A percentile compares a stretch with the other conserved stretches of the same genome.
These are phyloP conservation scores for Mortierella sp. DNA, from an alignment of 371 early-diverging fungal genomes.

Conservation along the genomic window DNA sequence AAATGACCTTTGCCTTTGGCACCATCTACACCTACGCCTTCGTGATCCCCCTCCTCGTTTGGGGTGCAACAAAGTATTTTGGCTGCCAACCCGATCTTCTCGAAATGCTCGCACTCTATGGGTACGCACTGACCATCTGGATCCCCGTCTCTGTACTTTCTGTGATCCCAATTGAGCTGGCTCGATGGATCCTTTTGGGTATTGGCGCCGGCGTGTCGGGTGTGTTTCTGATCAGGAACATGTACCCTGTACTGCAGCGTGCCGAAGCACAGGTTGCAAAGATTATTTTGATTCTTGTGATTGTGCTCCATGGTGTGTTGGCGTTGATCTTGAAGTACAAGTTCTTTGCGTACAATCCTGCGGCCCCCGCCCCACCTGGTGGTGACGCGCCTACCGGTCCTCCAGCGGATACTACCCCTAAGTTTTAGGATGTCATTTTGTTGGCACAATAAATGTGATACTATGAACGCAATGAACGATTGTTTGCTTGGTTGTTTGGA, in stretches of 20 bases:
- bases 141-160: conserved; percentile 88
- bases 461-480: not conserved
- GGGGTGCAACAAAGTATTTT: conserved; percentile 89
- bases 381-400: not conserved
- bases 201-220: conserved; percentile 40
- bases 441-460: too few species aligned
- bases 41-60: conserved; percentile 79
- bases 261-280: conserved; percentile 75
- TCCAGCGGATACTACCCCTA: not conserved
- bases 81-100: conserved; percentile 86
- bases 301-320: conserved; percentile 80
- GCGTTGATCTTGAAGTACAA: conserved; percentile 87
- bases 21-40: conserved; percentile 88
- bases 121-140: conserved; percentile 94
- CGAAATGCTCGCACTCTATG: conserved; percentile 89
- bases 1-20: conserved; percentile 84
- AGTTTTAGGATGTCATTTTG: not conserved
- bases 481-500: too few species aligned
- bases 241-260: conserved; percentile 75
- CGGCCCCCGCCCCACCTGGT: conserved; percentile 8
- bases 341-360: conserved; percentile 70
- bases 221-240: conserved; percentile 61
- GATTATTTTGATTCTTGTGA: conserved; percentile 76
- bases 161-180: conserved; percentile 35
- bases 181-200: conserved; percentile 46